Conservation (phyloP, 2,329 filamentous ascomycete genomes). For the Exophiala aquamarina region DNA sequence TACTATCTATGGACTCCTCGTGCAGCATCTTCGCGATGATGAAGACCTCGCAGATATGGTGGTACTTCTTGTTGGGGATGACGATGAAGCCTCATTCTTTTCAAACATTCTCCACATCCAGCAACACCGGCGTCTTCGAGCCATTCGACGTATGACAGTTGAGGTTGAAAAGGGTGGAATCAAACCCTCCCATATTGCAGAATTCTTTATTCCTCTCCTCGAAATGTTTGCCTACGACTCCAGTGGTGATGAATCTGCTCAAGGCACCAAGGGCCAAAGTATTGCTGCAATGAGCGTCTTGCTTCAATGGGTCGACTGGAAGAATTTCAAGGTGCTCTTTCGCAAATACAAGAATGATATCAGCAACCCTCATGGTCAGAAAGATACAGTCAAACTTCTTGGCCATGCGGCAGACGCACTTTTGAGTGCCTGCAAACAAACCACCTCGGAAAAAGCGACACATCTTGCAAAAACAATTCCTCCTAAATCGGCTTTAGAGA, state of each 20-base stretch:
- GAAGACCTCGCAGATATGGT: constrained; percentile 71
- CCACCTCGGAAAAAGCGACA: constrained; percentile 28
- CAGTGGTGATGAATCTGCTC: constrained; percentile 71
- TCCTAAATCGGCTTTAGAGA: constrained; percentile 63
- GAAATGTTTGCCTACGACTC: constrained; percentile 93
- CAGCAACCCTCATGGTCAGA: constrained; percentile 64
- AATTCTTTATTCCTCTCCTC: constrained; percentile 85
- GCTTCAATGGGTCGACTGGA: constrained; percentile 79
- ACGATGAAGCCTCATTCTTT: constrained; percentile 86
- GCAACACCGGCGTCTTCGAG: constrained; percentile 78
- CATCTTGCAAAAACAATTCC: constrained; percentile 67
- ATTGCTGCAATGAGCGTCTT: constrained; percentile 76
- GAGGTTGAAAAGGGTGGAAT: constrained; percentile 66
- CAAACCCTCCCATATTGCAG: constrained; percentile 73
- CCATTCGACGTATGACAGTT: constrained; percentile 72
- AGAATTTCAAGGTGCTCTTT: constrained; percentile 81
- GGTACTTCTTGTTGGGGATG: constrained; percentile 66
- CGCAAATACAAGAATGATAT: constrained; percentile 82
- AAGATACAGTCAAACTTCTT: constrained; percentile 79
- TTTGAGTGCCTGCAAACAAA: constrained; percentile 50
- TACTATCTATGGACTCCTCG: constrained; percentile 73
- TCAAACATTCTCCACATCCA: constrained; percentile 89
- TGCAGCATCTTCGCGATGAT: constrained; percentile 70
- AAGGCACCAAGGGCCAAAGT: constrained; percentile 83
- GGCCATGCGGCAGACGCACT: constrained; percentile 79